Evolutionary conservation across 371 early-diverging fungal species (phyloP), one percentile per base, ranked within the genome.

Genomic region (Nematocida sp.): DNA sequence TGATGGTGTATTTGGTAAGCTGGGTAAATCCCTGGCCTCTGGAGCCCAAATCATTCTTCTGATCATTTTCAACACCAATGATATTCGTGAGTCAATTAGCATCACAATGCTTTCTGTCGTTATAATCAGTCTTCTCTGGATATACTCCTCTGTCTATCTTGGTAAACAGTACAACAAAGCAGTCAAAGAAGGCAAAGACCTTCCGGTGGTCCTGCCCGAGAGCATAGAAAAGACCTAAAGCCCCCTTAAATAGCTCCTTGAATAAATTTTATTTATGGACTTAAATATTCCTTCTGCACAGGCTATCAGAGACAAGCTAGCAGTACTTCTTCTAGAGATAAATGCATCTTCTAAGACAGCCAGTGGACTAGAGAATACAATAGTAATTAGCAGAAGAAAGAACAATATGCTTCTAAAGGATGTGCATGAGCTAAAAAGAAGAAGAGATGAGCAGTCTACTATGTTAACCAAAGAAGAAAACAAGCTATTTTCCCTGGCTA

Each of bases 1-100:
- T 62, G 84, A 83, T 63, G 84, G 84, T 53, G 79, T 82, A 19
- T 82, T 78, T 54, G 79, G 81, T 57, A 83, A 82, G 61, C 43
- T 83, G 46, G 82, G 84, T n/a, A 83, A 82, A 60, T 79, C 82
- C 1, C 32, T 57, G 37, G 79, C 82, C 13, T 62, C 79, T 13
- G 49, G 76, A 13, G 64, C 79, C 29, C 78, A 77, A 37, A 65
- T 83, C n/a, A 52, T 70, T 21, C 49, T 81, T 19, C 47, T 55
- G 17, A 48, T 49, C 1, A 2, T 81, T 2, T 46, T 80, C n/a
- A 63, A 75, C 34, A 67, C 63, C 1, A 53, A 52, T 21, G 81
- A 84, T 65, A 55, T 80, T 23, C 58, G 84, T 57, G 63, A 74
- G 34, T 64, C 77, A 5, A 34, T 77, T 0, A 61, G 65, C 13